These are phyloP conservation scores for Aspergillus felis DNA, from an alignment of 2,329 filamentous ascomycete species.

Conservation along the genomic window DNA sequence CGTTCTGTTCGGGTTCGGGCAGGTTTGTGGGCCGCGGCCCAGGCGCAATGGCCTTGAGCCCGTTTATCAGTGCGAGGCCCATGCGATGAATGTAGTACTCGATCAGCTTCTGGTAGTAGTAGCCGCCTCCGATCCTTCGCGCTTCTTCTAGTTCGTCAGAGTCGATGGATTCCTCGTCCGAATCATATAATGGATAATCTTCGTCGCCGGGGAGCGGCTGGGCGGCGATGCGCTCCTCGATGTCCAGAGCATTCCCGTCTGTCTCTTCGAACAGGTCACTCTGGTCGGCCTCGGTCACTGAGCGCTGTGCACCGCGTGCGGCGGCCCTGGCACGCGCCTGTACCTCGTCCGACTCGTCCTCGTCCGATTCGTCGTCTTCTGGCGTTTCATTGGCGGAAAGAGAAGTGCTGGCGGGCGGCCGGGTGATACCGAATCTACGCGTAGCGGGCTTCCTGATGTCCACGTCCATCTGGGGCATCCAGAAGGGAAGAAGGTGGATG, in stretches of 20 bases:
- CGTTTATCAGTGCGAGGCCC: constrained; percentile 42
- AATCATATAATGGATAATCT: constrained; percentile 87
- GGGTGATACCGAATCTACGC: constrained; percentile 85
- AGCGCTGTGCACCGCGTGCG: constrained; percentile 23
- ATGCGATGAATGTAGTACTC: constrained; percentile 49
- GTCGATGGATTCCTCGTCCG: constrained; percentile 75
- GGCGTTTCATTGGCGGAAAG: constrained; percentile 74
- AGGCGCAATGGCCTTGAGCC: constrained; percentile 44
- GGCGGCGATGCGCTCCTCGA: constrained; percentile 76
- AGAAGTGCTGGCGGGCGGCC: constrained; percentile 69
- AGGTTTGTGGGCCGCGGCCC: constrained; percentile 51
- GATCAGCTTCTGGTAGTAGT: constrained; percentile 64
- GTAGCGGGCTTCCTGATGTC: constrained; percentile 92
- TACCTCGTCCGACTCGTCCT: constrained; percentile 46
- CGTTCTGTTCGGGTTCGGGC: constrained; percentile 35
- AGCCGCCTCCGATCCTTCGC: constrained; percentile 68
- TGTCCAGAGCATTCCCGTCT: constrained; percentile 56
- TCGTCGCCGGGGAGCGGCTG: constrained; percentile 57
- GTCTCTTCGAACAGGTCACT: constrained; percentile 47
- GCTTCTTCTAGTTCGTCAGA: constrained; percentile 74
- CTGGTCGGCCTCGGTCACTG: constrained; percentile 22
- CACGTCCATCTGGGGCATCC: constrained; percentile 97
- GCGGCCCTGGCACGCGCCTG: background rate
- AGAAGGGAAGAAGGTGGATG: constrained; percentile 89
- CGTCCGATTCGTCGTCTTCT: constrained; percentile 67